Evolutionary conservation across 352 stramenopile species (phyloP).

Genomic region (Globisporangium spinosum): DNA sequence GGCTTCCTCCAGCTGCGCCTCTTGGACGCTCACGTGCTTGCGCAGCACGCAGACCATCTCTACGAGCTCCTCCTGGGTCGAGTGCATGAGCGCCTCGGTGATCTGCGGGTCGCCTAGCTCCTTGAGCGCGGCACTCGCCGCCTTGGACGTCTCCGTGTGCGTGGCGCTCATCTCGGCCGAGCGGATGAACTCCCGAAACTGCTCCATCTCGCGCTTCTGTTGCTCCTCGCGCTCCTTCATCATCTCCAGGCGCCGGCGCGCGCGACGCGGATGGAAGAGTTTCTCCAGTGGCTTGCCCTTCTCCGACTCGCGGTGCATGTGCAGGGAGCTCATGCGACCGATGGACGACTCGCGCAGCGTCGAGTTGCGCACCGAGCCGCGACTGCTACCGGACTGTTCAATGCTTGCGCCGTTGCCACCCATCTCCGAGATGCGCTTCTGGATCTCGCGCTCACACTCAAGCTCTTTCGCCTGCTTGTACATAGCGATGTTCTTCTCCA

Average conservation of each 20-base stretch:
- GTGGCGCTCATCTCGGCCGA: slow-evolving; percentile 46
- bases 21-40: slow-evolving; percentile 67
- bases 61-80: slow-evolving; percentile 54
- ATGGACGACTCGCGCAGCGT: slow-evolving; percentile 40
- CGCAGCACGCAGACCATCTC: slow-evolving; percentile 68
- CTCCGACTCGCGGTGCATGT: slow-evolving; percentile 26
- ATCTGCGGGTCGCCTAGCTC: slow-evolving; percentile 52
- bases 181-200: slow-evolving; percentile 84
- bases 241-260: slow-evolving; percentile 54
- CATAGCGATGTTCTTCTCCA: slow-evolving; percentile 85
- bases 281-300: slow-evolving; percentile 69
- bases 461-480: slow-evolving; percentile 84
- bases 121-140: slow-evolving; percentile 29
- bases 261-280: slow-evolving; percentile 69
- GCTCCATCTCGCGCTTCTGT: slow-evolving; percentile 81
- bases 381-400: slow-evolving; percentile 3
- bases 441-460: slow-evolving; percentile 75
- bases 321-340: slow-evolving; percentile 19
- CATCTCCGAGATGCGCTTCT: slow-evolving; percentile 58
- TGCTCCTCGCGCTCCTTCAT: slow-evolving; percentile 69
- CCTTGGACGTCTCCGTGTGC: slow-evolving; percentile 18
- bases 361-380: slow-evolving; percentile 17
- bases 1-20: slow-evolving; percentile 68
- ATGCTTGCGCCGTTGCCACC: slow-evolving; percentile 7
- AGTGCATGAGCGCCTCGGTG: slow-evolving; percentile 43